Base-by-base conservation (phyloP, 1,284 basidiomycete species). In the Fomitopsis betulina region DNA sequence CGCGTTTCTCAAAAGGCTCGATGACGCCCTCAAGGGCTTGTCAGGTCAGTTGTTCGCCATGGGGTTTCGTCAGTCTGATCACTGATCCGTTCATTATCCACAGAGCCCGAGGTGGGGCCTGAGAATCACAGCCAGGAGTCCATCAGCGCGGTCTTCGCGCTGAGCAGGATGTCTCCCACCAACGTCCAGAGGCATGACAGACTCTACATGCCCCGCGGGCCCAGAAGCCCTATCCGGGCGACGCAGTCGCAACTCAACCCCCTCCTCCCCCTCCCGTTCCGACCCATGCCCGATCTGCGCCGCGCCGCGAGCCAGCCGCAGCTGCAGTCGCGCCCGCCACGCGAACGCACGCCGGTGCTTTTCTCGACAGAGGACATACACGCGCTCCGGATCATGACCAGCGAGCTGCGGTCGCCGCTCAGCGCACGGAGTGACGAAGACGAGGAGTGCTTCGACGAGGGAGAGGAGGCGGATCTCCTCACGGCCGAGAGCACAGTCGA, bases 401-500 rank as follows among this genome's bases (percentile, higher is more conserved):
- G 38, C n/a, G 27, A 40, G 7, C 25, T 43, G 23, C 40, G 25
- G 7, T 51, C 55, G 37, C 27, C 55, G 27, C 21, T 32, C 27
- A 52, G 21, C 27, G 21, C 54, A 2, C 54, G 10, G 19, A 50
- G n/a, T 7, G 55, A 56, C 32, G 55, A 52, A 7, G 47, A n/a
- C n/a, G n/a, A 57, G 15, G 55, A 43, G 21, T 21, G 17, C 25
- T 5, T 17, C 35, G 49, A 25, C 9, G 49, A 52, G 5, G 42
- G 25, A 7, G 54, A 49, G 8, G n/a, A n/a, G n/a, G n/a, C n/a
- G n/a, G 56, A 57, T 13, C 33, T 53, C 9, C 40, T 56, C 35
- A 52, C 15, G 3, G 52, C 47, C 39, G 56, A 57, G 21, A 37
- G 40, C 40, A 57, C 50, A 2, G 51, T 57, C 17, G 56, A 57